These are phyloP conservation scores for Podaxis carcinomalis DNA, from an alignment of 768 basidiomycete species.

Conservation along the genomic window DNA sequence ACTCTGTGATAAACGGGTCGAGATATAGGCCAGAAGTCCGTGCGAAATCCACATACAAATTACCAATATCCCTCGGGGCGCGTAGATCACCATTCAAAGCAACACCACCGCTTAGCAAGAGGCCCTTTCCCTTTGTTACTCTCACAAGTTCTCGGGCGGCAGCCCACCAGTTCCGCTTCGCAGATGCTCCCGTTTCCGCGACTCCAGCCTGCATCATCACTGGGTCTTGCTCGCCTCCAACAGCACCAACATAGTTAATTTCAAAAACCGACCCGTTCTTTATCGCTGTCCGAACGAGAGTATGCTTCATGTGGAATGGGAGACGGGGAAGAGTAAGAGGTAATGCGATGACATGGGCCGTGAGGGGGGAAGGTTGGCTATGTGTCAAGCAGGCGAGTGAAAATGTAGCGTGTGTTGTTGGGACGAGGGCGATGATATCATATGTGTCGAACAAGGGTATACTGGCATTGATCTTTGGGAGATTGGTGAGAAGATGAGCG, in stretches of 20 bases:
- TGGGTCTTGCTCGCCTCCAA: constrained; percentile 57
- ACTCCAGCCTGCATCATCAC: constrained; percentile 40
- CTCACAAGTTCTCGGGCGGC: constrained; percentile 70
- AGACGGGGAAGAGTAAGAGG: constrained; percentile 76
- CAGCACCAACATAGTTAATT: constrained; percentile 70
- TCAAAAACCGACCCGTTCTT: constrained; percentile 84
- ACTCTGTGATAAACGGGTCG: constrained; percentile 37
- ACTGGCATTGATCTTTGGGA: constrained; percentile 65
- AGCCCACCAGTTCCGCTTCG: constrained; percentile 85
- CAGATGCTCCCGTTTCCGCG: constrained; percentile 46
- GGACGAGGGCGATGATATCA: constrained; percentile 74
- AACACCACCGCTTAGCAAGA: constrained; percentile 70
- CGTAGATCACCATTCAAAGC: constrained; percentile 58
- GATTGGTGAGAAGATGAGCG: neutral
- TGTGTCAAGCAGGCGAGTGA: constrained; percentile 80
- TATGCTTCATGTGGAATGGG: constrained; percentile 80
- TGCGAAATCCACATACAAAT: constrained; percentile 49
- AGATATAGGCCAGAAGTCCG: neutral
- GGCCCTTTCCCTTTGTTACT: constrained; percentile 75
- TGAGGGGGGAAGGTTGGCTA: constrained; percentile 67
- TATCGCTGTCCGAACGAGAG: constrained; percentile 73
- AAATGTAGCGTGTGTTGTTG: constrained; percentile 69
- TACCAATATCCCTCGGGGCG: constrained; percentile 68
- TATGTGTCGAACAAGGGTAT: constrained; percentile 56
- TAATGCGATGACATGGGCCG: constrained; percentile 77